Percentiles rank a stretch among this genome's conserved stretches.
Conservation (phyloP, 331 rosid genomes). For the Acacia concinna region DNA sequence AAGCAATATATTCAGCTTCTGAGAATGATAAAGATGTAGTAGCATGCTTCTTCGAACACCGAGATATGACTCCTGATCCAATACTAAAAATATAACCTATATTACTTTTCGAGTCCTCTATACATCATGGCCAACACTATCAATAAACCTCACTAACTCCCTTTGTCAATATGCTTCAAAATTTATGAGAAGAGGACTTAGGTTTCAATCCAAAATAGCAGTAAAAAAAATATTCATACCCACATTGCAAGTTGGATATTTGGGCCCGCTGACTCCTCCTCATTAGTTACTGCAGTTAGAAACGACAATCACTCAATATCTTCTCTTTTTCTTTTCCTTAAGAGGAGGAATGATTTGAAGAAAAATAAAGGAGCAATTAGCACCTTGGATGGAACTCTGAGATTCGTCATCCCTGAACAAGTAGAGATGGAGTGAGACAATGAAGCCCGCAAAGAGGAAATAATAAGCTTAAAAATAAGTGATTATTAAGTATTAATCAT, state of each 20-base stretch:
- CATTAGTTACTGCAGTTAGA: conserved; percentile 39
- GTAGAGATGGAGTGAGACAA: neutral
- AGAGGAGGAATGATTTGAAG: neutral
- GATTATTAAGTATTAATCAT: neutral
- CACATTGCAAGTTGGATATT: conserved; percentile 88
- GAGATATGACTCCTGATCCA: neutral
- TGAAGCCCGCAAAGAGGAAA: conserved; percentile 4
- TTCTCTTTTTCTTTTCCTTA: too few relatives aligned
- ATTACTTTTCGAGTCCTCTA: neutral
- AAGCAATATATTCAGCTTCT: neutral
- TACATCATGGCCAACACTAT: neutral
- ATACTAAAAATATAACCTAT: neutral
- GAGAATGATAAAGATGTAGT: neutral
- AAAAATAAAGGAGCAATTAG: neutral
- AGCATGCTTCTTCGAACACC: neutral
- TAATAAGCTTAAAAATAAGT: neutral
- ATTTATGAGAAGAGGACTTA: neutral
- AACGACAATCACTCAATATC: conserved; percentile 21
- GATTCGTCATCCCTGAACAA: conserved; percentile 55
- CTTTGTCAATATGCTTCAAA: neutral
- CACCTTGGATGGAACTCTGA: conserved; percentile 63
- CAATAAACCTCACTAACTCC: neutral
- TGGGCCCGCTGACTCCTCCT: conserved; percentile 54
- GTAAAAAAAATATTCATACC: conserved; percentile 51
- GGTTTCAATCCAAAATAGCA: neutral